phyloP scores from a whole-genome alignment of 2,329 filamentous ascomycete genomes.

The Fusarium irregulare region DNA sequence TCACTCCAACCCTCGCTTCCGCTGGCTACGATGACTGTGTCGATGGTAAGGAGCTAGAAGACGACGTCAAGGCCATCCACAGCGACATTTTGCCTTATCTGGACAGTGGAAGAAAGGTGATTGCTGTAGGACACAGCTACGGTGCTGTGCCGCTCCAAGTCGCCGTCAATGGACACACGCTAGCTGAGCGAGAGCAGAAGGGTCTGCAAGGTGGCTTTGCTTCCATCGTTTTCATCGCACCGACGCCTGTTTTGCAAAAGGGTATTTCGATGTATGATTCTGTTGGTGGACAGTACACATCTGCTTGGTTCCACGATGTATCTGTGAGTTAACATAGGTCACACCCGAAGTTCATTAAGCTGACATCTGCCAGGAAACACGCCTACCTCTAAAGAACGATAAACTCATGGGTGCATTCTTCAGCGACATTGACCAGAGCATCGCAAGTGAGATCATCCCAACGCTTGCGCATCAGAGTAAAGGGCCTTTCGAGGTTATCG shows the following conservation, averaged over 20 bases:
- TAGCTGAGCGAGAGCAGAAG: conserved; percentile 4
- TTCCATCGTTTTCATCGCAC: conserved; percentile 14
- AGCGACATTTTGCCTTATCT: neutral
- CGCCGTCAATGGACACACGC: conserved; percentile 3
- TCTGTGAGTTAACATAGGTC: neutral
- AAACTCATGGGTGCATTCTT: conserved; percentile 23
- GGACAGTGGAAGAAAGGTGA: neutral
- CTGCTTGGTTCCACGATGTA: conserved; percentile 20
- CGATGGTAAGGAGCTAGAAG: conserved; percentile 15
- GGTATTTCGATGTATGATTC: conserved; percentile 28
- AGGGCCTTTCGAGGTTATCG: conserved; percentile 5
- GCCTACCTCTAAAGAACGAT: conserved; percentile 5
- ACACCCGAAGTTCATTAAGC: rapidly evolving
- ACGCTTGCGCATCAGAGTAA: conserved; percentile 27
- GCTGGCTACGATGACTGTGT: conserved; percentile 31
- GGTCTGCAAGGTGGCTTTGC: conserved; percentile 16
- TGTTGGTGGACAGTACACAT: neutral
- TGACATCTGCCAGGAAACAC: neutral
- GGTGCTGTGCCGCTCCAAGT: conserved; percentile 24
- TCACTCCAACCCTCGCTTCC: conserved; percentile 18
- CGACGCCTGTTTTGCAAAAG: conserved; percentile 16
- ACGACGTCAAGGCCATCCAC: conserved; percentile 23
- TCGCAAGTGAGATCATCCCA: conserved; percentile 1
- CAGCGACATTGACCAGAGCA: conserved; percentile 12
- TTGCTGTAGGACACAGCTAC: conserved; percentile 34